These are phyloP conservation scores for Platanthera guangdongensis DNA, from an alignment of 106 monocot genomes.

Conservation along the genomic window DNA sequence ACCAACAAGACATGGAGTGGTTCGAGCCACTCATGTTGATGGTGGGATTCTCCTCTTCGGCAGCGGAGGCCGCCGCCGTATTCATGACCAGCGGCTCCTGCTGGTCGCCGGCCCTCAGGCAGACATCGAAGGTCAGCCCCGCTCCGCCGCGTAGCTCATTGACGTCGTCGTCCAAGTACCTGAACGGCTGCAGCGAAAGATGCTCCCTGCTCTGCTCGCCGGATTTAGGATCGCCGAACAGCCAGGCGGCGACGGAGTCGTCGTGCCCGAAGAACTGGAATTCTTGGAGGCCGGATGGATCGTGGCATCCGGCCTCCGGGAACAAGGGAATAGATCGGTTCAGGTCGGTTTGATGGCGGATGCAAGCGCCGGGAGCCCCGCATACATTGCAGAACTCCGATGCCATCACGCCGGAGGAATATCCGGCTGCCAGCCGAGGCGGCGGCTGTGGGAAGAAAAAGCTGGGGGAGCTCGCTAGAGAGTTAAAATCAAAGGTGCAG, in stretches of 20 bases:
- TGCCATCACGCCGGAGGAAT: conserved; percentile 19
- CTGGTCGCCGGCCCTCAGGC: conserved; percentile 13
- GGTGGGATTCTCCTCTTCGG: not conserved
- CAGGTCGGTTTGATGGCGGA: conserved; percentile 25
- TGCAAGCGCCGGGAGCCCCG: conserved; percentile 5
- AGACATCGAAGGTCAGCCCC: conserved; percentile 16
- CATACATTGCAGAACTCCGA: conserved; percentile 32
- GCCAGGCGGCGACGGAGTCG: conserved; percentile 36
- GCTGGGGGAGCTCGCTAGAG: not conserved
- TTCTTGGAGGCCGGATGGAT: conserved; percentile 28
- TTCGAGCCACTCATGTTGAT: conserved; percentile 26
- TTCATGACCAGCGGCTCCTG: not conserved
- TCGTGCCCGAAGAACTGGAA: conserved; percentile 67
- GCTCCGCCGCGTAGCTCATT: not conserved
- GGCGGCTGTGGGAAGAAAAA: not conserved
- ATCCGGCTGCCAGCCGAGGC: not conserved
- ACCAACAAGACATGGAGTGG: no score
- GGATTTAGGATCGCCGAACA: conserved; percentile 31
- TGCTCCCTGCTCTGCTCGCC: not conserved
- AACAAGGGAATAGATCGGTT: conserved; percentile 21
- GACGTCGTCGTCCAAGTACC: conserved; percentile 21
- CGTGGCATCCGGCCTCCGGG: conserved; percentile 4
- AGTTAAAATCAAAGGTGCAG: conserved; percentile 8
- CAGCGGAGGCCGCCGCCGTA: not conserved
- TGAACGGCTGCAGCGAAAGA: conserved; percentile 8